A percentile compares a stretch with the other conserved stretches of the same genome.
phyloP scores from a whole-genome alignment of 2,329 filamentous ascomycete species.

The Scedosporium aurantiacum region DNA sequence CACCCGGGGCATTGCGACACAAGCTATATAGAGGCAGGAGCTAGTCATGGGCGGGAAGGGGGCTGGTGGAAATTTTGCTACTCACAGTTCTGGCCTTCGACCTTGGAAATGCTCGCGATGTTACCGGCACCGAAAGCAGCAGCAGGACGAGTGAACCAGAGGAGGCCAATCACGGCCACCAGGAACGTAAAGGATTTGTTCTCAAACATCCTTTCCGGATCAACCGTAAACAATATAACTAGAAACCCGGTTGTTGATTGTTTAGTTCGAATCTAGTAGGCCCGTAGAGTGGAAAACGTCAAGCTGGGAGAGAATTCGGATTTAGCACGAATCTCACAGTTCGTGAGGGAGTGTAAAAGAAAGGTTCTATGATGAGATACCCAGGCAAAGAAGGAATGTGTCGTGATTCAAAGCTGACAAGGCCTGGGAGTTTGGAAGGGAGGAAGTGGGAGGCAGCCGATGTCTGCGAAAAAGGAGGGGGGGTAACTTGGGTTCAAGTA shows the following conservation, averaged over 20 bases:
- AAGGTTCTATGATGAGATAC: background rate
- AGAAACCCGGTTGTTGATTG: background rate
- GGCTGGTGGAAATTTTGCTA: slow-evolving; percentile 8
- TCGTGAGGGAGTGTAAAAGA: background rate
- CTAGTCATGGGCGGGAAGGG: background rate
- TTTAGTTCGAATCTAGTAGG: background rate
- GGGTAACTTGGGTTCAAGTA: background rate
- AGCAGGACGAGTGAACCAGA: slow-evolving; percentile 56
- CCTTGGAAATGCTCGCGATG: slow-evolving; percentile 67
- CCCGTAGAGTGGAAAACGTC: background rate
- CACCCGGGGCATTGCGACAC: background rate
- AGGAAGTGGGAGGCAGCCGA: background rate
- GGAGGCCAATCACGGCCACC: slow-evolving; percentile 47
- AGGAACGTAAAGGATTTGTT: slow-evolving; percentile 38
- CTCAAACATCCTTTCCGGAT: slow-evolving; percentile 30
- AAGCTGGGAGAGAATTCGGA: background rate
- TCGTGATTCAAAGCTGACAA: background rate
- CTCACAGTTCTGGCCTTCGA: slow-evolving; percentile 75
- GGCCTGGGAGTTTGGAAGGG: background rate
- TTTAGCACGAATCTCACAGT: background rate
- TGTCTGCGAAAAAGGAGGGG: background rate
- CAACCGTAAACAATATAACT: background rate
- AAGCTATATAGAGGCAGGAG: slow-evolving; percentile 6
- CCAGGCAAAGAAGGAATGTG: background rate
- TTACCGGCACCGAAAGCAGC: slow-evolving; percentile 82